A percentile compares a stretch with the other conserved stretches of the same genome.
Evolutionary conservation across 2,329 filamentous ascomycete species (phyloP).

Genomic region (Mycosphaerelloides madeirae): DNA sequence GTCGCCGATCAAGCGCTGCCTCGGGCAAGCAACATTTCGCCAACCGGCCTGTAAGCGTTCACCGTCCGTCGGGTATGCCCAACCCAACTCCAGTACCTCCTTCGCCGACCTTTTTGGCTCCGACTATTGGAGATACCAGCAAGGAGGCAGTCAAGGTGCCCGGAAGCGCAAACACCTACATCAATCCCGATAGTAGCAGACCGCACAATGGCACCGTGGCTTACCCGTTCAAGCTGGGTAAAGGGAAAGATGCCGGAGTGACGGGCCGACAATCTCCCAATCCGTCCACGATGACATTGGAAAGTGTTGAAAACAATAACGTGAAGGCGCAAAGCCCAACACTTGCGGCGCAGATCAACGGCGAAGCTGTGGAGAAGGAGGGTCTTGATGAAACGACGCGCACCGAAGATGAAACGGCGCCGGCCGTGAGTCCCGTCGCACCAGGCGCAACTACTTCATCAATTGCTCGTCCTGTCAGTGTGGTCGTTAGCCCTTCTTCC

Average conservation of each 20-base stretch:
- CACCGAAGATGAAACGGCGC: slow-evolving; percentile 11
- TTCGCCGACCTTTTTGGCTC: slow-evolving; percentile 8
- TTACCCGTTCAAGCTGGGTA: slow-evolving; percentile 65
- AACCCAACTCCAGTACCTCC: slow-evolving; percentile 6
- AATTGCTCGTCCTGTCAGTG: slow-evolving; percentile 14
- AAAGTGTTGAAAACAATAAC: slow-evolving; percentile 14
- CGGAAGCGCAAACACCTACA: slow-evolving; percentile 41
- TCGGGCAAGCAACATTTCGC: slow-evolving; percentile 13
- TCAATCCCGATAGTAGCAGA: slow-evolving; percentile 54
- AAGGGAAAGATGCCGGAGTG: slow-evolving; percentile 19
- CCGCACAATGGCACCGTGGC: slow-evolving; percentile 66
- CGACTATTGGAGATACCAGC: slow-evolving; percentile 16
- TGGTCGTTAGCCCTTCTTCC: slow-evolving; percentile 11
- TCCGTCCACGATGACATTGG: slow-evolving; percentile 25
- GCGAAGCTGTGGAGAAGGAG: slow-evolving; percentile 10
- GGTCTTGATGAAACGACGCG: slow-evolving; percentile 6
- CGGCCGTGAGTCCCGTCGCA: slow-evolving; percentile 9
- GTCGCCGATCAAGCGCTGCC: slow-evolving; percentile 18
- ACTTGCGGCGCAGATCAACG: slow-evolving; percentile 3
- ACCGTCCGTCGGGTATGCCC: slow-evolving; percentile 3
- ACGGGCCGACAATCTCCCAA: slow-evolving; percentile 12
- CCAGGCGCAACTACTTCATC: slow-evolving; percentile 7
- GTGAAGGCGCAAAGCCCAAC: neutral
- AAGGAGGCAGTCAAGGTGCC: slow-evolving; percentile 22
- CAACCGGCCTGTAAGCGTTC: slow-evolving; percentile 27